Conservation (phyloP, 305 asterid genomes). For the Salvia sclarea region DNA sequence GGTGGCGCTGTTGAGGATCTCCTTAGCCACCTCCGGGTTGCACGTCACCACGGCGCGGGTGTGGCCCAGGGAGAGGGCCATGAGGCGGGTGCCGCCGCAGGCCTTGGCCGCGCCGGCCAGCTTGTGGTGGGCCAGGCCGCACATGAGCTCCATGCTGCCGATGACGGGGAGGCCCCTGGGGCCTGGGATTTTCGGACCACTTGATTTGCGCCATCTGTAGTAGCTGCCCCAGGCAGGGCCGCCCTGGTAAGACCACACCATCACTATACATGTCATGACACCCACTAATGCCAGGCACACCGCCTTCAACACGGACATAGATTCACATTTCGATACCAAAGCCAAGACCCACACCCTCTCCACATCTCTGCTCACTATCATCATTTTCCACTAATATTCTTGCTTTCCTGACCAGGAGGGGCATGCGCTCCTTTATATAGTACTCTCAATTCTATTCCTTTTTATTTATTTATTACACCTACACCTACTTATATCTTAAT, state of each 20-base stretch:
- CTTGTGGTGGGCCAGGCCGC: slow-evolving; percentile 73
- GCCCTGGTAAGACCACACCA: slow-evolving; percentile 75
- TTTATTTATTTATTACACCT: no score
- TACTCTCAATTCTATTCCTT: no score
- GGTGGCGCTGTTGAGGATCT: slow-evolving; percentile 53
- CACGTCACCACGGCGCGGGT: slow-evolving; percentile 67
- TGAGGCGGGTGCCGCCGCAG: slow-evolving; percentile 55
- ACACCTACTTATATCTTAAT: no score
- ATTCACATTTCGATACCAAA: slow-evolving; percentile 54
- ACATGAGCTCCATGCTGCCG: slow-evolving; percentile 77
- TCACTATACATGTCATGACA: slow-evolving; percentile 37
- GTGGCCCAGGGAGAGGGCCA: slow-evolving; percentile 78
- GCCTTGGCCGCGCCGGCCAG: slow-evolving; percentile 57
- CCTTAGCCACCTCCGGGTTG: slow-evolving; percentile 60
- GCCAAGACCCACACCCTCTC: slow-evolving; percentile 66
- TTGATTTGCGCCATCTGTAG: slow-evolving; percentile 34
- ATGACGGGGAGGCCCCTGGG: slow-evolving; percentile 66
- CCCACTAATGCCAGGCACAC: slow-evolving; percentile 33
- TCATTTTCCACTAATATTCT: no score
- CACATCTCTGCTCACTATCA: slow-evolving; percentile 35
- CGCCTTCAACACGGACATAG: slow-evolving; percentile 39
- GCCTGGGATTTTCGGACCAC: slow-evolving; percentile 73
- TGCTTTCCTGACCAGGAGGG: no score
- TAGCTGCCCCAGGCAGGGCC: slow-evolving; percentile 85
- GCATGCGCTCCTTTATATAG: slow-evolving; percentile 41